A percentile compares a stretch with the other conserved stretches of the same genome.
These are phyloP conservation scores for Penicillium sp. DNA, from an alignment of 2,329 filamentous ascomycete genomes.

Conservation along the genomic window DNA sequence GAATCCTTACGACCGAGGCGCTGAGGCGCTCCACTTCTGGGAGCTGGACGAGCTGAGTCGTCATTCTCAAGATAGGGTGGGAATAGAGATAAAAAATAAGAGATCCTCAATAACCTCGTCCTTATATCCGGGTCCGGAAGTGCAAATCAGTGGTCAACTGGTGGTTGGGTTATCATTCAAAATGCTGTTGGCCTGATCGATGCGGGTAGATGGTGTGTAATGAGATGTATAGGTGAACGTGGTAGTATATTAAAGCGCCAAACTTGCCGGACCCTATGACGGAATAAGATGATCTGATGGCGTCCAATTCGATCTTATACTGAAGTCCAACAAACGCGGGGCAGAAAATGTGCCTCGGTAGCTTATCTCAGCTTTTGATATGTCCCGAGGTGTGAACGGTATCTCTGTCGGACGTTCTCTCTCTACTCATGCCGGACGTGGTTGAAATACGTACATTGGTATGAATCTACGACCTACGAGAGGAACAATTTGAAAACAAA, in stretches of 20 bases:
- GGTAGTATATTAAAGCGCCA: background rate
- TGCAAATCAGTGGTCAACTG: background rate
- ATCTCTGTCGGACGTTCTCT: background rate
- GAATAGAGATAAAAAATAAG: background rate
- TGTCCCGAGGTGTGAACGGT: background rate
- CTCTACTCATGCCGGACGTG: background rate
- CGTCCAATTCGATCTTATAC: background rate
- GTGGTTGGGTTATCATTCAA: conserved; percentile 1
- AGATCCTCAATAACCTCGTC: background rate
- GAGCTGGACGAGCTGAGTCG: conserved; percentile 60
- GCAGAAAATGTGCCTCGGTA: conserved; percentile 15
- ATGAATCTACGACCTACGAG: background rate
- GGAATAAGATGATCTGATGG: background rate
- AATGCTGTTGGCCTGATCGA: background rate
- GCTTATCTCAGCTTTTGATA: conserved; percentile 17
- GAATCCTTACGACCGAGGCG: conserved; percentile 72
- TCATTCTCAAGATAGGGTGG: conserved; percentile 46
- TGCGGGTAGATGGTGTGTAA: background rate
- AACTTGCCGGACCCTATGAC: background rate
- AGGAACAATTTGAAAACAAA: conserved; percentile 14
- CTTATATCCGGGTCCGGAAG: background rate
- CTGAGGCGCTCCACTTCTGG: conserved; percentile 75
- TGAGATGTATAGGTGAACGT: background rate
- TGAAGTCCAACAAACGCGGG: conserved; percentile 8
- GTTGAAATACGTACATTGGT: background rate